phyloP scores from a whole-genome alignment of 2,329 filamentous ascomycete species.

The Penicillium sp. region DNA sequence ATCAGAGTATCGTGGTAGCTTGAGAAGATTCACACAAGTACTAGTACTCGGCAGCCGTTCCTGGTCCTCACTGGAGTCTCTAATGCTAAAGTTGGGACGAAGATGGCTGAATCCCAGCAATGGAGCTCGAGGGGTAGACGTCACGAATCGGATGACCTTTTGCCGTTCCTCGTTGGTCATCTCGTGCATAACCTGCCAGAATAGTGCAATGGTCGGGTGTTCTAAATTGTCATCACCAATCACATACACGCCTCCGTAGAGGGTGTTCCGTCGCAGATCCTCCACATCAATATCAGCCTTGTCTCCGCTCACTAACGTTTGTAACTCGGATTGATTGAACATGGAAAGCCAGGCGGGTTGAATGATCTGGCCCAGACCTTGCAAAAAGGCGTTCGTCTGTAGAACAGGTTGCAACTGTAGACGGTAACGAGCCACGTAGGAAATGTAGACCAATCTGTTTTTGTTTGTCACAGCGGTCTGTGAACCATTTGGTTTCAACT shows the following conservation, averaged over 20 bases:
- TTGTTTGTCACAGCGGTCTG: conserved; percentile 81
- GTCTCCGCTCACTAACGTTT: conserved; percentile 88
- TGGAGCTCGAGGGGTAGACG: conserved; percentile 85
- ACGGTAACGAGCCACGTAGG: conserved; percentile 82
- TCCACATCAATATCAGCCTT: conserved; percentile 80
- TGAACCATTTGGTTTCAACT: conserved; percentile 74
- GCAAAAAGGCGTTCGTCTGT: conserved; percentile 86
- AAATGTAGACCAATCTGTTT: conserved; percentile 92
- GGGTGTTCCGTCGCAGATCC: conserved; percentile 78
- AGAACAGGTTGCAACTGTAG: conserved; percentile 73
- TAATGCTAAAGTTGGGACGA: conserved; percentile 81
- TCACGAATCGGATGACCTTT: conserved; percentile 93
- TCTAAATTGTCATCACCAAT: conserved; percentile 87
- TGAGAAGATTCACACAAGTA: conserved; percentile 92
- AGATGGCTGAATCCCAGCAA: conserved; percentile 84
- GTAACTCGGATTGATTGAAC: conserved; percentile 96
- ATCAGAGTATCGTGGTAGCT: conserved; percentile 77
- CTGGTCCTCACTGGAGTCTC: conserved; percentile 76
- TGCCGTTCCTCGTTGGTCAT: conserved; percentile 74
- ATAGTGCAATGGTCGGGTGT: conserved; percentile 79
- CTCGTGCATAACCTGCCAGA: conserved; percentile 83
- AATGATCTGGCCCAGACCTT: conserved; percentile 82
- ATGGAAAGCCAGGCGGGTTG: conserved; percentile 91
- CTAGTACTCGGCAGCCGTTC: conserved; percentile 84
- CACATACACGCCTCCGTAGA: conserved; percentile 82